A percentile compares a stretch with the other conserved stretches of the same genome.
These are phyloP conservation scores for Boletus bicolor DNA, from an alignment of 768 basidiomycete genomes.

Conservation along the genomic window DNA sequence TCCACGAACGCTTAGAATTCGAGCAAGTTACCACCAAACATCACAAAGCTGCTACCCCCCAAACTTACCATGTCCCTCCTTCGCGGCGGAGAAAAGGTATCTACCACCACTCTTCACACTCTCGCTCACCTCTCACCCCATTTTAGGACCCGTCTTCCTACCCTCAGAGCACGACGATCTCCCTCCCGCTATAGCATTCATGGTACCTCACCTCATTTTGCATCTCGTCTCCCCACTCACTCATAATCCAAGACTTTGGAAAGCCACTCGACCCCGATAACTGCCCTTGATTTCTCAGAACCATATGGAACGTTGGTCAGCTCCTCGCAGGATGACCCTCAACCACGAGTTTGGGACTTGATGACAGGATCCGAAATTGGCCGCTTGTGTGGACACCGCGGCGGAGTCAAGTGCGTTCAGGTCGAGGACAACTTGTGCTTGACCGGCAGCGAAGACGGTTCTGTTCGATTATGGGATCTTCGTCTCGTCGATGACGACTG, in stretches of 20 bases:
- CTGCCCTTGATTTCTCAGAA: conserved; percentile 91
- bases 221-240: conserved; percentile 3
- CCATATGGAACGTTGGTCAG: conserved; percentile 94
- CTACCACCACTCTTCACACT: background rate
- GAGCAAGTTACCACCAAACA: conserved; percentile 47
- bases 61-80: conserved; percentile 21
- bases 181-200: conserved; percentile 92
- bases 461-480: conserved; percentile 88
- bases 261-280: conserved; percentile 77
- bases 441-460: conserved; percentile 87
- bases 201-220: conserved; percentile 50
- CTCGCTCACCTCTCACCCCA: conserved; percentile 3
- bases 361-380: conserved; percentile 86
- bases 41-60: conserved; percentile 12
- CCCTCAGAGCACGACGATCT: conserved; percentile 97
- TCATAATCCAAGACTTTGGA: conserved; percentile 64
- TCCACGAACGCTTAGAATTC: conserved; percentile 77
- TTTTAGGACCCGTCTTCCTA: conserved; percentile 84
- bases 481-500: conserved; percentile 74
- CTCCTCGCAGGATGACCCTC: conserved; percentile 79
- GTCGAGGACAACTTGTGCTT: conserved; percentile 90
- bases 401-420: conserved; percentile 84
- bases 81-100: conserved; percentile 35
- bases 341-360: conserved; percentile 93
- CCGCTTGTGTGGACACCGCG: conserved; percentile 75